A percentile compares a stretch with the other conserved stretches of the same genome.
These are phyloP conservation scores for Heterobasidion occidentale DNA, from an alignment of 1,284 basidiomycete species.

Conservation along the genomic window DNA sequence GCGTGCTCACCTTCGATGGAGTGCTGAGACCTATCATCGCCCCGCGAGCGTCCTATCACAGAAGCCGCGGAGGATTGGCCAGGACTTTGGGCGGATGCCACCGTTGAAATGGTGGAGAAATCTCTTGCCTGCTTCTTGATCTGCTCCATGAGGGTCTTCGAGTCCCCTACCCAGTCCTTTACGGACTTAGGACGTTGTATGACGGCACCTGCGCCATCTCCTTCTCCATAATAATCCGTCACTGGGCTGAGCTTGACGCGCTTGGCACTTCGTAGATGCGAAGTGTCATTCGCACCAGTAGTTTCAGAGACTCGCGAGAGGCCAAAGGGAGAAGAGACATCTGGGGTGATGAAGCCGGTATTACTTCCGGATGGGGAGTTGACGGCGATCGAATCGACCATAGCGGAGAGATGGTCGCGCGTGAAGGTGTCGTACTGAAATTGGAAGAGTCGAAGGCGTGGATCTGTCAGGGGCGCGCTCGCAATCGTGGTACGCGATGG, in stretches of 20 bases:
- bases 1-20: neutral
- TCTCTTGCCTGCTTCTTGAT: constrained; percentile 68
- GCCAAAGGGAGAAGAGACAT: constrained; percentile 17
- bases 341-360: constrained; percentile 25
- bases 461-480: constrained; percentile 49
- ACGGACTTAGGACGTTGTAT: constrained; percentile 40
- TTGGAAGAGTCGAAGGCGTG: constrained; percentile 79
- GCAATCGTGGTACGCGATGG: constrained; percentile 18
- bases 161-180: constrained; percentile 68
- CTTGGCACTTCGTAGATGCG: constrained; percentile 63
- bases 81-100: constrained; percentile 25
- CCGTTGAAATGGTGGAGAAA: constrained; percentile 65
- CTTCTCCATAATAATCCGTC: constrained; percentile 46
- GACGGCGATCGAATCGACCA: constrained; percentile 84
- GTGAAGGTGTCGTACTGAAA: constrained; percentile 93
- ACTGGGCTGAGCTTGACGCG: constrained; percentile 63
- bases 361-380: constrained; percentile 60
- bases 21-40: neutral
- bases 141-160: constrained; percentile 64
- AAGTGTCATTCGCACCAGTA: constrained; percentile 34
- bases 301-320: constrained; percentile 14
- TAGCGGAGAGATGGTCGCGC: constrained; percentile 81
- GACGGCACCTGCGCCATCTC: constrained; percentile 34
- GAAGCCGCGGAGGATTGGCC: neutral
- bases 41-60: neutral